Base-by-base conservation (phyloP, 805 yeast genomes). In the Starmera dryadoides region DNA sequence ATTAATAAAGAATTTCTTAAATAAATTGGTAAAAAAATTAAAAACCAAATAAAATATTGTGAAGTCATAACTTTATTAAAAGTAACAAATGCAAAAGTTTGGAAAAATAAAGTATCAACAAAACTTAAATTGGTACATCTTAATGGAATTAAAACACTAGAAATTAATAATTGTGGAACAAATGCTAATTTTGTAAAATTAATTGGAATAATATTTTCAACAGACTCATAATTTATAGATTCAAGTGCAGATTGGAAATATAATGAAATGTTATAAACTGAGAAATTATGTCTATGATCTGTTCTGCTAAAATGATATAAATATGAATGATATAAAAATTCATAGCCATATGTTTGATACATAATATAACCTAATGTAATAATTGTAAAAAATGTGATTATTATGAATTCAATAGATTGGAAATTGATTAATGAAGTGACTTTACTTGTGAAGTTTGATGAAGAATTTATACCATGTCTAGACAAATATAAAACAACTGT, bases 231-330 rank as follows among this genome's bases (percentile, higher is more conserved):
- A n/a, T 19, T 20, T 9, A 31, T 26, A 21, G 31, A 21, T 15
- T 38, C 6, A 47, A 46, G 34, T 2, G 71, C 60, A 4, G 88
- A 79, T 34, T 72, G 71, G 54, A 73, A 75, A 57, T 83, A 84
- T 31, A 93, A 64, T 18, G 81, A 64, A 11, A 86, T 64, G 57
- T 89, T 85, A 73, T 89, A 93, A 2, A 89, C 67, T 4, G 96
- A 86, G 56, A 93, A 93, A 60, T 93, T 93, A 62, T 93, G 98
- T 35, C 98, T 75, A 59, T 93, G 98, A 58, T 93, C 98, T 4
- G 86, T 60, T 43, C 98, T 68, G 8, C 75, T 68, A 32, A 91
- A 63, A 59, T 91, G 98, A 56, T 91, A 89, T 4, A 87, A 54
- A 55, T 86, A 88, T 0, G 96, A 73, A 49, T 91, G 85, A 32